A percentile compares a stretch with the other conserved stretches of the same genome.
Conservation (phyloP, 139 green algal genomes). For the Monoraphidium neglectum region DNA sequence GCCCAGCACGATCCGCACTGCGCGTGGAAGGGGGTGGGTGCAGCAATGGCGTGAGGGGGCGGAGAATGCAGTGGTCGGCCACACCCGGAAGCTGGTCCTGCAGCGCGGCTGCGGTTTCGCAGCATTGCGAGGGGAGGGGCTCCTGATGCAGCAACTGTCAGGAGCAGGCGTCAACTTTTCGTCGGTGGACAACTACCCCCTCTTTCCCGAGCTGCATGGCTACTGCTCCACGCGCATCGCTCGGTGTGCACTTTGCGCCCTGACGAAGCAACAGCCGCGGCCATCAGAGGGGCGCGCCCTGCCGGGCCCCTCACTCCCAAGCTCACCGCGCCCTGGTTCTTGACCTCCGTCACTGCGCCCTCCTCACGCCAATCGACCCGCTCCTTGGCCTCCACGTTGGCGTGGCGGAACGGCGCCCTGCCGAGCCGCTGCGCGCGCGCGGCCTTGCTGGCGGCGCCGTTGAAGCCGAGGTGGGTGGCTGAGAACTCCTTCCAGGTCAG, state of each 20-base stretch:
- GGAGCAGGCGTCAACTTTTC: too few relatives aligned
- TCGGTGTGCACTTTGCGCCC: too few relatives aligned
- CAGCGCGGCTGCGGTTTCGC: too few relatives aligned
- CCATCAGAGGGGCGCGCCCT: not conserved
- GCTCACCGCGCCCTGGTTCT: constrained; percentile 83
- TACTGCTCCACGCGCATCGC: too few relatives aligned
- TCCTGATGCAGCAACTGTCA: too few relatives aligned
- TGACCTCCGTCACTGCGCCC: constrained; percentile 86
- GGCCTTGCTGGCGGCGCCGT: constrained; percentile 10
- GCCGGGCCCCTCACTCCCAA: not conserved
- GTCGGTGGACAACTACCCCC: too few relatives aligned
- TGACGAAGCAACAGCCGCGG: not conserved
- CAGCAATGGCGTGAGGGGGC: not conserved
- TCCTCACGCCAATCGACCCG: constrained; percentile 82
- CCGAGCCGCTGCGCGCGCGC: not conserved
- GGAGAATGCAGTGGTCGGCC: too few relatives aligned
- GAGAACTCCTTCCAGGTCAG: constrained; percentile 89
- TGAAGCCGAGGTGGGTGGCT: constrained; percentile 62
- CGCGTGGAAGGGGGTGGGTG: not conserved
- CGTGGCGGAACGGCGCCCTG: constrained; percentile 54
- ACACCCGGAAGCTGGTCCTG: too few relatives aligned
- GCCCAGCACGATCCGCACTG: constrained; percentile 97
- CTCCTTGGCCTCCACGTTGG: constrained; percentile 36
- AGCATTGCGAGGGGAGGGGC: too few relatives aligned
- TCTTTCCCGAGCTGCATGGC: too few relatives aligned